phyloP scores from a whole-genome alignment of 1,284 basidiomycete genomes.

The Melampsora americana region DNA sequence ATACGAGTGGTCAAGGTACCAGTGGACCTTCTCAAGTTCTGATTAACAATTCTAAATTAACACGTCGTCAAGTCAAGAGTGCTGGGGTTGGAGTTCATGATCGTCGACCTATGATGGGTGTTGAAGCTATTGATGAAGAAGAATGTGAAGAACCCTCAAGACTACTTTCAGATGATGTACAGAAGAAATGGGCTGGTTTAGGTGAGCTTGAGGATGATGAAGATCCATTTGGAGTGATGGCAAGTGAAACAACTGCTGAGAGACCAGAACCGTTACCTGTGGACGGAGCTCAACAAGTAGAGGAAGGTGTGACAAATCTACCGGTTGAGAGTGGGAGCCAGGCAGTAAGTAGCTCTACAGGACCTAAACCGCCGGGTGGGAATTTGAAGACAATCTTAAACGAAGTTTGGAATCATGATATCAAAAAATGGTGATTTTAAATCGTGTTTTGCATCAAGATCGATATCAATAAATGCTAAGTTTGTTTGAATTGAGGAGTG shows the following conservation, averaged over 20 bases:
- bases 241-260: not conserved
- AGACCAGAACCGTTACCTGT: not conserved
- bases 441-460: too few species aligned
- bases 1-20: not conserved
- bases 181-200: not conserved
- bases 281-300: not conserved
- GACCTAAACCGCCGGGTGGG: not conserved
- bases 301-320: not conserved
- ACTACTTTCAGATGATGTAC: not conserved
- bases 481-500: too few species aligned
- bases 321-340: not conserved
- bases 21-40: not conserved
- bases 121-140: constrained; percentile 44
- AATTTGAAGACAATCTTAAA: not conserved
- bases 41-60: not conserved
- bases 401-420: constrained; percentile 4
- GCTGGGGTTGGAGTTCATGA: constrained; percentile 2
- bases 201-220: constrained; percentile 1
- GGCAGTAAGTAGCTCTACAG: not conserved
- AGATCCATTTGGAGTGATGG: constrained; percentile 14
- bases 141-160: not conserved
- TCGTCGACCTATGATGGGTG: constrained; percentile 30
- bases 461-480: too few species aligned
- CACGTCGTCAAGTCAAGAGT: not conserved
- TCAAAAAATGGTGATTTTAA: not conserved